A percentile compares a stretch with the other conserved stretches of the same genome.
phyloP scores from a whole-genome alignment of 768 basidiomycete genomes.

The Phaeotremella skinneri region DNA sequence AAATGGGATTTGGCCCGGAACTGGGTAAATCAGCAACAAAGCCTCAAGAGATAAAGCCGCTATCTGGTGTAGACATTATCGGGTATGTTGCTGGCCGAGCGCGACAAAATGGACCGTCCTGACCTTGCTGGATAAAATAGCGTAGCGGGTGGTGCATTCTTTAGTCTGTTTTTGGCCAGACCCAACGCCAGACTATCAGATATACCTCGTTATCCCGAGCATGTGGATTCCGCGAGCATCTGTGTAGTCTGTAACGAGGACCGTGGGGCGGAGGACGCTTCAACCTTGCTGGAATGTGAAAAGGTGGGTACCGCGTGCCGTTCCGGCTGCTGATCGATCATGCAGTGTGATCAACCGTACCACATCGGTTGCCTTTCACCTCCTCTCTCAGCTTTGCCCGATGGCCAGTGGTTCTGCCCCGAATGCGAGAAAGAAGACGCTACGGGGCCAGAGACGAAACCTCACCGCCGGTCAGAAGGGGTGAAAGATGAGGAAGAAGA shows the following conservation, averaged over 20 bases:
- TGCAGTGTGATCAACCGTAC: conserved; percentile 82
- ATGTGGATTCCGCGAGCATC: conserved; percentile 64
- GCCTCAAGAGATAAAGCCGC: conserved; percentile 58
- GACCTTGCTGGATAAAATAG: conserved; percentile 52
- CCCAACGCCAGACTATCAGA: conserved; percentile 68
- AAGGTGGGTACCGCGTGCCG: conserved; percentile 59
- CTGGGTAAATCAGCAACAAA: conserved; percentile 63
- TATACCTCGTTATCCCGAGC: conserved; percentile 68
- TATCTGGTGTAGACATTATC: conserved; percentile 76
- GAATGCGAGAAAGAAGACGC: conserved; percentile 57
- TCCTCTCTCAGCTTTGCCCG: conserved; percentile 71
- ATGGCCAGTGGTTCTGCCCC: conserved; percentile 84
- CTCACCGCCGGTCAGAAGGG: not conserved
- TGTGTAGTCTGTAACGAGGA: conserved; percentile 74
- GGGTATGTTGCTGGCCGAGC: conserved; percentile 57
- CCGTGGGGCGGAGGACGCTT: conserved; percentile 59
- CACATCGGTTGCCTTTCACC: conserved; percentile 79
- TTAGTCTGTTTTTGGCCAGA: conserved; percentile 74
- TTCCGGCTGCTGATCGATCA: too few species aligned
- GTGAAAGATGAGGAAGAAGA: conserved; percentile 12
- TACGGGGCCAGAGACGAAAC: not conserved
- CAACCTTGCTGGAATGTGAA: conserved; percentile 74
- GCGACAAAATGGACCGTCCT: conserved; percentile 1
- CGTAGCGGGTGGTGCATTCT: conserved; percentile 80
- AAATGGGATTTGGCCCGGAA: conserved; percentile 41